Evolutionary conservation across 2,329 filamentous ascomycete species (phyloP).

Genomic region (Alternaria brassicicola): DNA sequence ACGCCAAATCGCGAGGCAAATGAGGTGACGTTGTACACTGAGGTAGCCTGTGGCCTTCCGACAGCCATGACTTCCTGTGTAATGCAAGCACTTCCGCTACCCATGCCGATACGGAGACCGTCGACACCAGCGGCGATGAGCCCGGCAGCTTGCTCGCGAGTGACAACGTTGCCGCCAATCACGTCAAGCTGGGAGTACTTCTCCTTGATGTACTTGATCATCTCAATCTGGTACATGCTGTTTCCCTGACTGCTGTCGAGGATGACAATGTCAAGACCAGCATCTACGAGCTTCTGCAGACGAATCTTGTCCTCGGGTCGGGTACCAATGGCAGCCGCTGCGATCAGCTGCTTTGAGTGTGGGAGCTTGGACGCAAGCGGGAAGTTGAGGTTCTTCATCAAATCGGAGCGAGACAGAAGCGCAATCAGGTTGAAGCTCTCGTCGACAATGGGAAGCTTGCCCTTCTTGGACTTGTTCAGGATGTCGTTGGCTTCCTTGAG

Average conservation of each 20-base stretch:
- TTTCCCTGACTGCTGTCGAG: constrained; percentile 98
- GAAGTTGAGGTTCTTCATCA: constrained; percentile 99
- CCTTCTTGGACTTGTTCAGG: constrained; percentile 95
- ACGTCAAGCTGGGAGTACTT: constrained; percentile 87
- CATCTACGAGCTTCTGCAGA: constrained; percentile 86
- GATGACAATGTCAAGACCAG: constrained; percentile 92
- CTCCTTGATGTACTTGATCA: constrained; percentile 95
- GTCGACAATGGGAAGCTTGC: constrained; percentile 94
- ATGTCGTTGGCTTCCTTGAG: constrained; percentile 91
- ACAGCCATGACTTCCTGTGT: constrained; percentile 99
- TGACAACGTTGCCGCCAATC: constrained; percentile 98
- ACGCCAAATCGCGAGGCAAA: constrained; percentile 95
- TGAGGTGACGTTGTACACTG: constrained; percentile 85
- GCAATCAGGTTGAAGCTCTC: constrained; percentile 73
- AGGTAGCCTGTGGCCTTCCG: constrained; percentile 90
- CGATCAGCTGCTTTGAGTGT: constrained; percentile 96
- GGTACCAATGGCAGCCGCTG: constrained; percentile 93
- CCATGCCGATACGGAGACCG: constrained; percentile 98
- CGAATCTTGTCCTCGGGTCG: constrained; percentile 89
- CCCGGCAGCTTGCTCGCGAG: constrained; percentile 89
- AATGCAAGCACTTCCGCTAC: constrained; percentile 96
- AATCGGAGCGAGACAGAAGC: constrained; percentile 68
- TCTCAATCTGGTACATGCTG: constrained; percentile 97
- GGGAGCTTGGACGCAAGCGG: constrained; percentile 95
- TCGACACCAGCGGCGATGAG: constrained; percentile 94